Evolutionary conservation across 2,329 filamentous ascomycete genomes (phyloP).

Genomic region (Fusarium circinatum): DNA sequence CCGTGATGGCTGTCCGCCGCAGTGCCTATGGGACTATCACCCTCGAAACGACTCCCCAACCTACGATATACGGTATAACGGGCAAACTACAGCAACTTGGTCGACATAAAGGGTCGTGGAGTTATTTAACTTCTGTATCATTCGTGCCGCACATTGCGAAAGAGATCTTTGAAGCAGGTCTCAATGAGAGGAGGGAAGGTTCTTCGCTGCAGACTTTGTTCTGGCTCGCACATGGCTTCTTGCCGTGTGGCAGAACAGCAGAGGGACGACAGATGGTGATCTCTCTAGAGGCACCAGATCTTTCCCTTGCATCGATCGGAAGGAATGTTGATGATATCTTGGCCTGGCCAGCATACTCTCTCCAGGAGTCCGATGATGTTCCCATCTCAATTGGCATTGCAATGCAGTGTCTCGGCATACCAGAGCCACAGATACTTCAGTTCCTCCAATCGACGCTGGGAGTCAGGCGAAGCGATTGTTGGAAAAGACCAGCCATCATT

Average conservation of each 20-base stretch:
- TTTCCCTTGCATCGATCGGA: not conserved
- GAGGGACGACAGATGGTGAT: not conserved
- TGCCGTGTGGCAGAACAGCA: accelerated
- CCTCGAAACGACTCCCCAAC: accelerated
- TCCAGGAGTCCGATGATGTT: not conserved
- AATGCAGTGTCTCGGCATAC: not conserved
- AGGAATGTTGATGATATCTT: accelerated
- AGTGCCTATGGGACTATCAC: not conserved
- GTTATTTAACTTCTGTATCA: not conserved
- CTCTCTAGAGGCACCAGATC: accelerated
- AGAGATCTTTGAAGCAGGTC: not conserved
- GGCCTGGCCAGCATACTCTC: not conserved
- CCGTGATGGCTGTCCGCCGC: not conserved
- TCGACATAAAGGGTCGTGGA: not conserved
- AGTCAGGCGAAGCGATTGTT: accelerated
- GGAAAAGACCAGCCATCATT: accelerated
- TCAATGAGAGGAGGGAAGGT: not conserved
- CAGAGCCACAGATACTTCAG: not conserved
- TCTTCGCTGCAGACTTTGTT: not conserved
- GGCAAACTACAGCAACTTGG: not conserved
- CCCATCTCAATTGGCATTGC: not conserved
- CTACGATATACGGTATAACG: not conserved
- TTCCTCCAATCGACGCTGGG: accelerated
- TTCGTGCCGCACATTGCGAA: not conserved
- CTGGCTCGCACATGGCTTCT: not conserved